phyloP scores from a whole-genome alignment of 805 yeast species.

The Hanseniaspora occidentalis region DNA sequence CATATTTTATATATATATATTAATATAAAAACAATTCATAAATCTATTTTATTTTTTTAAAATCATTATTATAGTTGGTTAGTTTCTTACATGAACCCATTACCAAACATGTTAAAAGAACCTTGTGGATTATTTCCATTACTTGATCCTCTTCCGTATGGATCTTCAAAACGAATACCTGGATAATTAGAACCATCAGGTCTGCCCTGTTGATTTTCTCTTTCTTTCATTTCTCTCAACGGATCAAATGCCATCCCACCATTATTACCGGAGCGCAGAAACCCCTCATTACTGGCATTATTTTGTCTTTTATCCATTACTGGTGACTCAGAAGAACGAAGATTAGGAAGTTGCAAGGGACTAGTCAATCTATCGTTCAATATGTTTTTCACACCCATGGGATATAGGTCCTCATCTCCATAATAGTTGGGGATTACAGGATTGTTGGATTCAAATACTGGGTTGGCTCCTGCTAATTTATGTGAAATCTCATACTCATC shows the following conservation, averaged over 20 bases:
- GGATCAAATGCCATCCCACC: conserved; percentile 27
- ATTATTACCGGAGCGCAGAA: not conserved
- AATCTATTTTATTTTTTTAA: too few species aligned
- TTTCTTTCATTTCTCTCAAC: conserved; percentile 8
- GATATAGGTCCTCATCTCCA: conserved; percentile 25
- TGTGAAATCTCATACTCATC: conserved; percentile 22
- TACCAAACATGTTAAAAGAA: conserved; percentile 4
- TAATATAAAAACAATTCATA: too few species aligned
- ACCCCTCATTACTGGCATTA: too few species aligned
- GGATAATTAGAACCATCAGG: conserved; percentile 15
- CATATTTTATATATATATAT: too few species aligned
- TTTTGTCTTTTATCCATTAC: too few species aligned
- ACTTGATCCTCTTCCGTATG: conserved; percentile 15
- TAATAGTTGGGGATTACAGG: too few species aligned
- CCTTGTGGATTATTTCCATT: conserved; percentile 9
- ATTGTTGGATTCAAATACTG: too few species aligned
- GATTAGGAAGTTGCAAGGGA: conserved; percentile 8
- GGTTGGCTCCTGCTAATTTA: conserved; percentile 9
- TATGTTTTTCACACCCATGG: conserved; percentile 17
- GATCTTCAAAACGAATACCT: conserved; percentile 24
- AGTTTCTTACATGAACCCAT: conserved; percentile 5
- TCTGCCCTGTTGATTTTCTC: conserved; percentile 1
- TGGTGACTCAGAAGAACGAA: conserved; percentile 3
- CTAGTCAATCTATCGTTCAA: conserved; percentile 9
- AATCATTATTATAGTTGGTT: too few species aligned